Conservation (phyloP, 1,284 basidiomycete genomes). For the Phaffia rhodozyma region DNA sequence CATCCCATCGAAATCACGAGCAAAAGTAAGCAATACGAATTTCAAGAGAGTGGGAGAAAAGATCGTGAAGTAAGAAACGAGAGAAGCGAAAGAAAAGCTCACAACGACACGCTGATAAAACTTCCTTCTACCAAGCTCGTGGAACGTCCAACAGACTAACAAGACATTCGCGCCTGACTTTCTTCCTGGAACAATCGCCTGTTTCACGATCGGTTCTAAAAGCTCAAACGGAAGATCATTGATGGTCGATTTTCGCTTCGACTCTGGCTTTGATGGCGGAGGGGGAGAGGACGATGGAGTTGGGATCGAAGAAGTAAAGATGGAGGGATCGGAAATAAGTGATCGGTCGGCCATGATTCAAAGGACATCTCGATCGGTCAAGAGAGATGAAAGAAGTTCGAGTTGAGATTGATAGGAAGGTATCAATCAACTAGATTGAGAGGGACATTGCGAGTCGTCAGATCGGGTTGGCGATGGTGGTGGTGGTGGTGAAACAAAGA, state of each 20-base stretch:
- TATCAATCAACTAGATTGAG: too few species aligned
- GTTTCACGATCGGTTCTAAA: constrained; percentile 12
- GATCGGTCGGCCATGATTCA: too few species aligned
- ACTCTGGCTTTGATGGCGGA: background rate
- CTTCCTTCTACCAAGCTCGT: background rate
- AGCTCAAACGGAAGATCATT: constrained; percentile 7
- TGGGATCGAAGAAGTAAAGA: background rate
- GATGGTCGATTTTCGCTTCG: background rate
- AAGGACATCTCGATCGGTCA: too few species aligned
- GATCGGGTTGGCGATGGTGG: too few species aligned
- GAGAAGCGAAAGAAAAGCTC: background rate
- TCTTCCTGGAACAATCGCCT: constrained; percentile 5
- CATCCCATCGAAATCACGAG: background rate
- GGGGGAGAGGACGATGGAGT: background rate
- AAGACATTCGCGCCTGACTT: constrained; percentile 5
- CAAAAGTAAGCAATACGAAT: background rate
- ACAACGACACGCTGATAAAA: constrained; percentile 10
- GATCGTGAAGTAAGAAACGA: too few species aligned
- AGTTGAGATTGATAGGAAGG: too few species aligned
- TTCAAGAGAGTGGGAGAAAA: background rate
- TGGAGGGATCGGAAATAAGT: background rate
- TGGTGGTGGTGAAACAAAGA: too few species aligned
- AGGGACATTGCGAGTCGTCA: too few species aligned
- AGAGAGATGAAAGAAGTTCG: too few species aligned
- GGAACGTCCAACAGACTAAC: constrained; percentile 8